phyloP scores from a whole-genome alignment of 805 yeast species.

The Debaryomyces maramus region DNA sequence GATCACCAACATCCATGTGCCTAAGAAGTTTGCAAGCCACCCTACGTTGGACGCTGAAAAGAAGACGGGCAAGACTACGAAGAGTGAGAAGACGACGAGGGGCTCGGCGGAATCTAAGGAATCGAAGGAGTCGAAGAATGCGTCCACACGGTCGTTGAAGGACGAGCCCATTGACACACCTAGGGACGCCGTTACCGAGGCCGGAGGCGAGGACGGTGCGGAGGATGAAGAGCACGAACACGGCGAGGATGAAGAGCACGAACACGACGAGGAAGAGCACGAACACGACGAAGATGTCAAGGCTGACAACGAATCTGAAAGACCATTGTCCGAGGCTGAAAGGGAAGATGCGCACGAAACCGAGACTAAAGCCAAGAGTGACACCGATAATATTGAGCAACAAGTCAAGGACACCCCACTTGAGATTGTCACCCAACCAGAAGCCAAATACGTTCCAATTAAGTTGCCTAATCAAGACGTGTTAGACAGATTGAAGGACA shows the following conservation, averaged over 20 bases:
- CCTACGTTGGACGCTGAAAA: constrained; percentile 37
- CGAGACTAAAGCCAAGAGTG: constrained; percentile 12
- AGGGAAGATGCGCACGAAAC: constrained; percentile 22
- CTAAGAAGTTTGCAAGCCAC: constrained; percentile 40
- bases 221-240: constrained; percentile 17
- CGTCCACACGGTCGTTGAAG: constrained; percentile 18
- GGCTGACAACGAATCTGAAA: constrained; percentile 8
- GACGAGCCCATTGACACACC: constrained; percentile 12
- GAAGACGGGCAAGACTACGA: constrained; percentile 33
- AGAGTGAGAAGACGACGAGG: constrained; percentile 20
- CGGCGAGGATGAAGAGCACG: constrained; percentile 27
- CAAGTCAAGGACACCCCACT: constrained; percentile 31
- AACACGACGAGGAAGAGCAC: constrained; percentile 17
- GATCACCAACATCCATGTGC: constrained; percentile 35
- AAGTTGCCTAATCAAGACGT: constrained; percentile 36
- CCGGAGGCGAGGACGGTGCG: constrained; percentile 11
- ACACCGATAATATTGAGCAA: constrained; percentile 25
- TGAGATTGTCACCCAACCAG: constrained; percentile 35
- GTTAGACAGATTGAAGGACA: constrained; percentile 41
- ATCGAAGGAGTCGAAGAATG: constrained; percentile 2
- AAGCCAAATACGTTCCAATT: constrained; percentile 34
- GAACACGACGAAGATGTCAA: constrained; percentile 15
- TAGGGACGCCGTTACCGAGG: constrained; percentile 5
- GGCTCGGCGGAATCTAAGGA: constrained; percentile 42
- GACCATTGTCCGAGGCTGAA: neutral